Evolutionary conservation across 331 rosid genomes (phyloP).

Genomic region (Ulmus americana): DNA sequence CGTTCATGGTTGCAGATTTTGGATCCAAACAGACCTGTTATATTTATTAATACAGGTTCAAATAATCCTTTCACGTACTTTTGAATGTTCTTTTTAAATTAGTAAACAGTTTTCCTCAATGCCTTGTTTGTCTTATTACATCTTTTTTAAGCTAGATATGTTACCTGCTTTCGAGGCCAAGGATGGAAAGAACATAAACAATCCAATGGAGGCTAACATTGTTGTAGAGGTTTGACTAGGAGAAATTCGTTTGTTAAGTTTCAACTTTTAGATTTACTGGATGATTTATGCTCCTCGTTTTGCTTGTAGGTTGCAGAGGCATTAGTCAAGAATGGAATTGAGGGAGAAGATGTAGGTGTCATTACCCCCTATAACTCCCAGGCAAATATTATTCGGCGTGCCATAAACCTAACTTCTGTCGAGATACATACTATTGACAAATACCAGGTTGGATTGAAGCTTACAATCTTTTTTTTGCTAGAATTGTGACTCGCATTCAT

Average conservation of each 20-base stretch:
- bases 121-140: slow-evolving; percentile 10
- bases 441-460: slow-evolving; percentile 58
- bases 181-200: slow-evolving; percentile 60
- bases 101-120: neutral
- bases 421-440: slow-evolving; percentile 96
- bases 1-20: slow-evolving; percentile 53
- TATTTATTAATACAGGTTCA: slow-evolving; percentile 84
- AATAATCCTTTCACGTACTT: slow-evolving; percentile 15
- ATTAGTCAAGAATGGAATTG: slow-evolving; percentile 62
- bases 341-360: slow-evolving; percentile 64
- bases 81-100: neutral
- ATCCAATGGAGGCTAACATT: slow-evolving; percentile 78
- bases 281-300: slow-evolving; percentile 6
- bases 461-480: neutral
- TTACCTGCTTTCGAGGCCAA: slow-evolving; percentile 78
- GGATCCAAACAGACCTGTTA: slow-evolving; percentile 67
- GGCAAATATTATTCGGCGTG: slow-evolving; percentile 61
- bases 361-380: slow-evolving; percentile 97
- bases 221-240: slow-evolving; percentile 49
- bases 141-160: slow-evolving; percentile 41
- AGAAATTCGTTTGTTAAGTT: slow-evolving; percentile 9
- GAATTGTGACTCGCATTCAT: neutral
- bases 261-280: neutral
- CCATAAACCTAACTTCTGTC: slow-evolving; percentile 47
- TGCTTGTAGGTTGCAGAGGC: slow-evolving; percentile 53